These are phyloP conservation scores for Penicillium lagena DNA, from an alignment of 495 filamentous ascomycete genomes.

Conservation along the genomic window DNA sequence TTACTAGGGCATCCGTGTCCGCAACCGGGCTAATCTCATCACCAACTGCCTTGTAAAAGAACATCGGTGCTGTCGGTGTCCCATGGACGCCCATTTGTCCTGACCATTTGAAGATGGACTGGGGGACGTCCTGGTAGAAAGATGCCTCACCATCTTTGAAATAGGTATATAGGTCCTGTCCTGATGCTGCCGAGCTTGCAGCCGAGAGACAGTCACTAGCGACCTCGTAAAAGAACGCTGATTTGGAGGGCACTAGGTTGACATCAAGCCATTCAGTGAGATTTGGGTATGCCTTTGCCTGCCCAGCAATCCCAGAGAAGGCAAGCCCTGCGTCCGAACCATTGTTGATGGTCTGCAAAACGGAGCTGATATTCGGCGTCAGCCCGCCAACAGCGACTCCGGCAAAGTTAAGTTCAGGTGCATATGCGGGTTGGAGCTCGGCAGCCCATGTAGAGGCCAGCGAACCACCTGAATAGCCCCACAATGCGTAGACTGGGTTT, in stretches of 20 bases:
- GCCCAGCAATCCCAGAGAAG: conserved; percentile 6
- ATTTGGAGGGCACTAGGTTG: conserved; percentile 2
- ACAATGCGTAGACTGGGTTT: conserved; percentile 24
- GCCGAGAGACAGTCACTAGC: conserved; percentile 1
- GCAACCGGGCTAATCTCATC: conserved; percentile 37
- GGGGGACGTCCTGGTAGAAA: conserved; percentile 2
- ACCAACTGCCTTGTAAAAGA: conserved; percentile 42
- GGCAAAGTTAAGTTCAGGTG: conserved; percentile 39
- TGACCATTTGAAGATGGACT: conserved; percentile 6
- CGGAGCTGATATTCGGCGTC: conserved; percentile 10
- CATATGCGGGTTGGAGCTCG: conserved; percentile 42
- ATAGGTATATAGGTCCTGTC: conserved; percentile 8
- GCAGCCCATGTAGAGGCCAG: conserved; percentile 41
- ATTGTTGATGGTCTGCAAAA: conserved; percentile 7
- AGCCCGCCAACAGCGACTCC: conserved; percentile 40
- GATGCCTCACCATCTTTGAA: conserved; percentile 7
- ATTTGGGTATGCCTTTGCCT: conserved; percentile 10
- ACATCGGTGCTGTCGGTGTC: conserved; percentile 38
- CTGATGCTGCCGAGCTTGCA: neutral
- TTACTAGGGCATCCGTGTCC: conserved; percentile 38
- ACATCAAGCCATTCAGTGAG: conserved; percentile 3
- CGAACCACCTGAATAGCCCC: conserved; percentile 48
- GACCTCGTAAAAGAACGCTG: neutral
- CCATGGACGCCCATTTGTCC: conserved; percentile 16
- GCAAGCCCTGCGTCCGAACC: conserved; percentile 4